Evolutionary conservation across 371 early-diverging fungal species (phyloP).

Genomic region (Zychaea mexicana): DNA sequence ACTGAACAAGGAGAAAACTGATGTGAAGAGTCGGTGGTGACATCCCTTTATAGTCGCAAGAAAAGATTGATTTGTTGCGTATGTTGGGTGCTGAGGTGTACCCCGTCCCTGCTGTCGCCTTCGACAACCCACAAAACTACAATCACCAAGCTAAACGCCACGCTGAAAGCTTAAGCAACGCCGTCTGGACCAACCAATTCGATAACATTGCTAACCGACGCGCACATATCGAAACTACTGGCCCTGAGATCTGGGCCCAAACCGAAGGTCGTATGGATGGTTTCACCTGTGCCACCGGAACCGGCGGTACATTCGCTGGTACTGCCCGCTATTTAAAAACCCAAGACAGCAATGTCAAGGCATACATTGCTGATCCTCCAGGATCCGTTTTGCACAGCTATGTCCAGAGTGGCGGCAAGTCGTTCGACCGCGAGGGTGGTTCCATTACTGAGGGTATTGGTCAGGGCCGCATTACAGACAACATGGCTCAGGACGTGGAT

Average conservation of each 20-base stretch:
- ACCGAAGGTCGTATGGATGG: slow-evolving; percentile 82
- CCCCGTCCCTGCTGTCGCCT: slow-evolving; percentile 90
- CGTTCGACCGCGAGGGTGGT: slow-evolving; percentile 69
- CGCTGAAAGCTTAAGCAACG: slow-evolving; percentile 81
- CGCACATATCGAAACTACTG: slow-evolving; percentile 94
- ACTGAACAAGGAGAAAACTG: neutral
- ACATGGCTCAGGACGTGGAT: slow-evolving; percentile 78
- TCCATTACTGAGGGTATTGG: slow-evolving; percentile 94
- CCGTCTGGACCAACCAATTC: slow-evolving; percentile 96
- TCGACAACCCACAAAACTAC: slow-evolving; percentile 91
- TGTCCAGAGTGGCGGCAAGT: slow-evolving; percentile 70
- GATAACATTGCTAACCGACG: slow-evolving; percentile 86
- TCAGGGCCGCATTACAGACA: slow-evolving; percentile 93
- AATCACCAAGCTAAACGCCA: slow-evolving; percentile 92
- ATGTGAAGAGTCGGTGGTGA: neutral
- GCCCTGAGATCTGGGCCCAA: slow-evolving; percentile 92
- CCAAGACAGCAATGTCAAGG: slow-evolving; percentile 66
- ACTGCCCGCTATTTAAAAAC: slow-evolving; percentile 82
- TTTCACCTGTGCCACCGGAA: slow-evolving; percentile 92
- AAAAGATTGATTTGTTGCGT: slow-evolving; percentile 90
- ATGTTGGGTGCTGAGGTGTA: slow-evolving; percentile 92
- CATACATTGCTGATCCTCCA: slow-evolving; percentile 92
- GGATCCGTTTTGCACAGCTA: slow-evolving; percentile 88
- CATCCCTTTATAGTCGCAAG: slow-evolving; percentile 65
- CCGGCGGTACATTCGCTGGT: slow-evolving; percentile 93